Base-by-base conservation (phyloP, 495 filamentous ascomycete genomes). In the Trichocladium antarcticum region DNA sequence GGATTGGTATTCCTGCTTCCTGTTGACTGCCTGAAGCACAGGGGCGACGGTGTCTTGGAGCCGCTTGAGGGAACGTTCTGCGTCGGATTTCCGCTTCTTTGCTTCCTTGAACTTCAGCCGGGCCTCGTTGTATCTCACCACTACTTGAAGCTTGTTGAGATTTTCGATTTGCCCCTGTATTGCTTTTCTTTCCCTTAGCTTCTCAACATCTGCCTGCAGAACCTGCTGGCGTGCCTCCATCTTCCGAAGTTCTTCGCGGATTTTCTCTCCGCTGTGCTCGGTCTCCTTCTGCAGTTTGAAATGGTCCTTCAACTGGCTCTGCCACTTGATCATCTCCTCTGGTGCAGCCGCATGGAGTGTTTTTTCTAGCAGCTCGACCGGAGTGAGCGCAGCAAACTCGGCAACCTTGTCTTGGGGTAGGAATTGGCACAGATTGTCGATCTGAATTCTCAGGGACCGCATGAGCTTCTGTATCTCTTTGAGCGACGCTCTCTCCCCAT, bases 401-500 rank as follows among this genome's bases (percentile, higher is more conserved):
- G 87, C 86, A 6, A 99, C 93, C 57, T 88, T 85, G 61, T 99
- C 92, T 63, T 99, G 92, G 1, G 92, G 92, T 31, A 99, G 74
- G 57, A 99, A 99, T 66, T 97, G 92, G 62, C 92, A 99, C 2
- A 97, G 74, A 56, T 99, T 99, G 66, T 97, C 92, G 59, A 97
- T 83, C 65, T 97, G 93, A 31, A 97, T 96, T 19, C 80, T 75
- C 47, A 93, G 81, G 0, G 69, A 74, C 42, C 69, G 78, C 15
- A 79, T 80, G 29, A 95, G 68, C 28, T 72, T 68, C 38, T 82
- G 63, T 2, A 97, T 74, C 22, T 73, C 66, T 39, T 78, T 77
- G 36, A 75, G 72, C 1, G 73, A 73, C 4, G 69, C 66, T 37
- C 75, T 63, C 49, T 69, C 71, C 21, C 79, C 77, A 59, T 95